phyloP scores from a whole-genome alignment of 352 stramenopile species.

The Globisporangium acanthophoron region DNA sequence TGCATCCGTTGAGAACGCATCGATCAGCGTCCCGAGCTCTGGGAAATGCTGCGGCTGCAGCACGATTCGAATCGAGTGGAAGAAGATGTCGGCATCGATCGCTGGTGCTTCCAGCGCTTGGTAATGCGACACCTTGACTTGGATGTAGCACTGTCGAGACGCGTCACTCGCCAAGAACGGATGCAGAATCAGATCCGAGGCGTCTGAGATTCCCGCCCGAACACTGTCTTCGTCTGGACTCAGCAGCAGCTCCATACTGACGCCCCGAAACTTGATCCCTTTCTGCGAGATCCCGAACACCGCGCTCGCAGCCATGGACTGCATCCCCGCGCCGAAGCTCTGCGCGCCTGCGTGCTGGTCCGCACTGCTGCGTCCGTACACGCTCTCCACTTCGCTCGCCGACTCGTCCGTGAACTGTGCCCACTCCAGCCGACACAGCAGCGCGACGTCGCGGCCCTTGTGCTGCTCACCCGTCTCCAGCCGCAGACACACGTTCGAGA shows the following conservation, averaged over 20 bases:
- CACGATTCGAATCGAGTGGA: constrained; percentile 76
- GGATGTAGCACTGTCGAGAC: constrained; percentile 67
- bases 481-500: constrained; percentile 81
- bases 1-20: constrained; percentile 47
- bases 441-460: constrained; percentile 54
- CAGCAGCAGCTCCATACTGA: constrained; percentile 77
- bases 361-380: constrained; percentile 47
- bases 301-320: constrained; percentile 77
- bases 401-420: constrained; percentile 83
- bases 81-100: constrained; percentile 77
- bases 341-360: constrained; percentile 29
- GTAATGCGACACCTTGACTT: constrained; percentile 81
- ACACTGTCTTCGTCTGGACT: constrained; percentile 44
- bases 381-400: constrained; percentile 63
- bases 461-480: constrained; percentile 63
- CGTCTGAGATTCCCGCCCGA: constrained; percentile 18
- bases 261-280: constrained; percentile 74
- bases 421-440: constrained; percentile 77
- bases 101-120: constrained; percentile 60
- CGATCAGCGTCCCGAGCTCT: constrained; percentile 60
- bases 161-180: constrained; percentile 67
- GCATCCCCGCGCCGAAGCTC: constrained; percentile 31
- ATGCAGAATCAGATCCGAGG: constrained; percentile 42
- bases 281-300: constrained; percentile 85
- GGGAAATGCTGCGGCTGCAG: constrained; percentile 78